These are phyloP conservation scores for Sugiyamaella smithiae DNA, from an alignment of 805 yeast species.

Conservation along the genomic window DNA sequence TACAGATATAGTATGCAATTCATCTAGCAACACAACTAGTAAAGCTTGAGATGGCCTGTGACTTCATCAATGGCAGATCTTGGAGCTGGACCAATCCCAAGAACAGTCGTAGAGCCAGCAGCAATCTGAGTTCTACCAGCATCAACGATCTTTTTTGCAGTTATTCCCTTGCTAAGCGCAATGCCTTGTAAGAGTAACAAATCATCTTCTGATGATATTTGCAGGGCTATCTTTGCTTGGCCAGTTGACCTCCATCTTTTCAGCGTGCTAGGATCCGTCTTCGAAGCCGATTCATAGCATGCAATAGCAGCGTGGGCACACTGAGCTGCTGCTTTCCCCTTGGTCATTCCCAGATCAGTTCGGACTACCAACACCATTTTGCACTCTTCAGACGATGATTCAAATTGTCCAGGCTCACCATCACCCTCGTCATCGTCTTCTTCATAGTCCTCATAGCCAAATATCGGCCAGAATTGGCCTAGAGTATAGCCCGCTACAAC, in stretches of 20 bases:
- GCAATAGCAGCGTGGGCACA: constrained; percentile 97
- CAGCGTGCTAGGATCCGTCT: constrained; percentile 61
- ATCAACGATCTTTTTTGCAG: constrained; percentile 81
- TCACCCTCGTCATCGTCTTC: constrained; percentile 18
- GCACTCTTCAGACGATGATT: constrained; percentile 24
- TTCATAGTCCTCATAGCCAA: constrained; percentile 4
- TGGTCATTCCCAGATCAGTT: constrained; percentile 85
- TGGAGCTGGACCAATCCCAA: constrained; percentile 98
- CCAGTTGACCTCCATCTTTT: constrained; percentile 79
- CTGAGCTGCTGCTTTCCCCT: constrained; percentile 97
- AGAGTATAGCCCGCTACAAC: constrained; percentile 18
- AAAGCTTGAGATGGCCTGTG: constrained; percentile 74
- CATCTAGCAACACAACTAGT: constrained; percentile 36
- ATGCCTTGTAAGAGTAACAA: constrained; percentile 75
- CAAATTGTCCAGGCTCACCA: constrained; percentile 19
- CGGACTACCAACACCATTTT: constrained; percentile 84
- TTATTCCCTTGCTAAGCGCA: constrained; percentile 76
- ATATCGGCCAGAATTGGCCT: constrained; percentile 7
- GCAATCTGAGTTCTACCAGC: constrained; percentile 97
- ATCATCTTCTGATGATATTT: constrained; percentile 51
- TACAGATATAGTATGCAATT: neutral
- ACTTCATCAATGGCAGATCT: constrained; percentile 69
- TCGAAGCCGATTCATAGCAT: constrained; percentile 60
- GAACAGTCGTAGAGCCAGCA: constrained; percentile 93
- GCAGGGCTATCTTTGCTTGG: constrained; percentile 90